phyloP scores from a whole-genome alignment of 331 rosid species.

The Quercus lobata region DNA sequence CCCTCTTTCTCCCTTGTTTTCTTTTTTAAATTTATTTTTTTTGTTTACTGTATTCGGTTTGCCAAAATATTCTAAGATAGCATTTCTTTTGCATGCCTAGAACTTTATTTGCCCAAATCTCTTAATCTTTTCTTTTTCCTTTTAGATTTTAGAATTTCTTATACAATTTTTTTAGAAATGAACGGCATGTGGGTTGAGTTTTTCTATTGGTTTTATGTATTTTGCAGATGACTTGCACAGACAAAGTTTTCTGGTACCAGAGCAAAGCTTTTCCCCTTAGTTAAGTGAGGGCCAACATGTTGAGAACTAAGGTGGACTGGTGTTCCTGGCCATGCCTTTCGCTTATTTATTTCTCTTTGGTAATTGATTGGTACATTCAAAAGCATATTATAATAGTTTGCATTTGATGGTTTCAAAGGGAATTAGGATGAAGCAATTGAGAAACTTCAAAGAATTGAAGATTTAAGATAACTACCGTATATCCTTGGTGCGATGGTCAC shows the following conservation, averaged over 20 bases:
- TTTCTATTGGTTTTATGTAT: not conserved
- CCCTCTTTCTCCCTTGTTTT: too few relatives aligned
- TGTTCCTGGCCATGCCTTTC: slow-evolving; percentile 63
- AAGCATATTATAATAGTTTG: not conserved
- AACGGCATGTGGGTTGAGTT: too few relatives aligned
- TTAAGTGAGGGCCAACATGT: slow-evolving; percentile 48
- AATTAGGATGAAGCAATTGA: slow-evolving; percentile 56
- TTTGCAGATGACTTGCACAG: slow-evolving; percentile 64
- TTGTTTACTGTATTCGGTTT: too few relatives aligned
- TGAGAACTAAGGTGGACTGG: slow-evolving; percentile 59
- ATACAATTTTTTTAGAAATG: too few relatives aligned
- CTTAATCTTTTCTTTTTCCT: too few relatives aligned
- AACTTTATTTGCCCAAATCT: too few relatives aligned
- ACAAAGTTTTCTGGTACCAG: slow-evolving; percentile 52
- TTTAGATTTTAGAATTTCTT: too few relatives aligned
- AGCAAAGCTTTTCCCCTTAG: slow-evolving; percentile 60
- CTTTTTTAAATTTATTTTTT: too few relatives aligned
- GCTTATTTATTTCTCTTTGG: not conserved
- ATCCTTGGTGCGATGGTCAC: too few relatives aligned
- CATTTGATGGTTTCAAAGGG: slow-evolving; percentile 39
- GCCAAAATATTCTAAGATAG: too few relatives aligned
- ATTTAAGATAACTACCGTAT: slow-evolving; percentile 11
- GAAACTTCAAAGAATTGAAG: slow-evolving; percentile 54
- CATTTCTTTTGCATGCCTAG: too few relatives aligned
- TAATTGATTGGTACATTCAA: not conserved